Evolutionary conservation across 768 basidiomycete genomes (phyloP), one percentile per base, ranked within the genome.

Genomic region (Suillus brevipes): DNA sequence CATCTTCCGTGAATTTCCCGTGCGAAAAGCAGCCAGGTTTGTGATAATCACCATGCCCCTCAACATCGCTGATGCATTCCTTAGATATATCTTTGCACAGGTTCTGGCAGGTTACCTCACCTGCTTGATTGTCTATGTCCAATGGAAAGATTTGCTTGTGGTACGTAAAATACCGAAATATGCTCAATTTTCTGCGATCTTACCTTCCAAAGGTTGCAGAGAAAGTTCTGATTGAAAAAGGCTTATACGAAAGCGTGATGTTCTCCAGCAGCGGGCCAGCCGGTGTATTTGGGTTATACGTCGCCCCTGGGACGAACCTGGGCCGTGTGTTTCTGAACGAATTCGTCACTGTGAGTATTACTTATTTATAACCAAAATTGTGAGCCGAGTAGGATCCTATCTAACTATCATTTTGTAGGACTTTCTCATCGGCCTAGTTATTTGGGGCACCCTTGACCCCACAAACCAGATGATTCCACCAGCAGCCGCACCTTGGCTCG

Each of bases 41-140:
- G 77, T 70, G n/a, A 20, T 14, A 49, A 16, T 66, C 64, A 64
- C 57, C 53, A 12, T 69, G 5, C 9, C 12, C 9, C 1, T 40
- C 37, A n/a, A 25, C 9, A 28, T 28, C 40, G 66, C 71, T 50
- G 67, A 77, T 42, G 23, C 38, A 18, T 12, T 57, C 40, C n/a
- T 12, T 28, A 89, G 88, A 74, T 91, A 89, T 70, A 87, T 90
- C 65, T 49, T 83, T 14, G 84, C 88, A 0, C 90, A 92, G 70
- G 81, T 89, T 66, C 66, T 89, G 5, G 91, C 89, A 6, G 86
- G 82, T 14, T 89, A 87, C 67, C 73, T 90, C 66, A 90, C 87
- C 0, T 85, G 83, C 63, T 75, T 89, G 45, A 65, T 87, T 55
- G 72, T 88, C 59, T 91, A 91, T 71, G 79, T 80, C 6, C 87